Evolutionary conservation across 2,329 filamentous ascomycete genomes (phyloP).

Genomic region (Fusarium sp.): DNA sequence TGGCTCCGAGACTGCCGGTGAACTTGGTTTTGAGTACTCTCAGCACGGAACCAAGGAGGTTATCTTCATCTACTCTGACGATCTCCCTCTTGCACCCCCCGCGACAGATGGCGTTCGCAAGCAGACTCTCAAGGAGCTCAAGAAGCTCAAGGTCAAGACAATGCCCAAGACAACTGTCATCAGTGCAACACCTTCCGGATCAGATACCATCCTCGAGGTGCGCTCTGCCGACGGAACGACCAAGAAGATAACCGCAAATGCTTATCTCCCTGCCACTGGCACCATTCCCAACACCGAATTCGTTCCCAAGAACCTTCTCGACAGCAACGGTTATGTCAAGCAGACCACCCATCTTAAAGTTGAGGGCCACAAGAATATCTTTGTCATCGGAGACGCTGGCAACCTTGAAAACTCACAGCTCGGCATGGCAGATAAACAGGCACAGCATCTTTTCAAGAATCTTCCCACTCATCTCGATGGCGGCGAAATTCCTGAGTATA

Average conservation of each 20-base stretch:
- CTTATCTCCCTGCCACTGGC: constrained; percentile 60
- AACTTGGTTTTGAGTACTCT: constrained; percentile 60
- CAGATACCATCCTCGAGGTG: constrained; percentile 49
- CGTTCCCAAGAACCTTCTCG: constrained; percentile 50
- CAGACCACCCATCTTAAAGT: constrained; percentile 52
- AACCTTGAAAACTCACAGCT: constrained; percentile 51
- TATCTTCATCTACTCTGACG: constrained; percentile 53
- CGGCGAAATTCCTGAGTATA: constrained; percentile 45
- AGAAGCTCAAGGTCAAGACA: constrained; percentile 55
- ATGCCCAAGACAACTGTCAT: constrained; percentile 53
- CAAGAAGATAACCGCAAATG: constrained; percentile 53
- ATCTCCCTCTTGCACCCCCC: constrained; percentile 51
- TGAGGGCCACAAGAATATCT: constrained; percentile 52
- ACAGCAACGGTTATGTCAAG: constrained; percentile 47
- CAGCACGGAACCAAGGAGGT: constrained; percentile 56
- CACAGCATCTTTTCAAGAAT: constrained; percentile 47
- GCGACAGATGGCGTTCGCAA: constrained; percentile 52
- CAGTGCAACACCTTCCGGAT: constrained; percentile 35
- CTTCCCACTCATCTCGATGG: constrained; percentile 48
- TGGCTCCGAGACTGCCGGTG: constrained; percentile 61
- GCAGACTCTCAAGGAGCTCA: constrained; percentile 51
- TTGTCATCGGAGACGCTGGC: constrained; percentile 57
- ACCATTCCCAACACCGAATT: constrained; percentile 57
- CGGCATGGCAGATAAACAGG: constrained; percentile 47
- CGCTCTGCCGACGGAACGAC: constrained; percentile 46